Evolutionary conservation across 768 basidiomycete genomes (phyloP).

Genomic region (Boletus reticuloceps): DNA sequence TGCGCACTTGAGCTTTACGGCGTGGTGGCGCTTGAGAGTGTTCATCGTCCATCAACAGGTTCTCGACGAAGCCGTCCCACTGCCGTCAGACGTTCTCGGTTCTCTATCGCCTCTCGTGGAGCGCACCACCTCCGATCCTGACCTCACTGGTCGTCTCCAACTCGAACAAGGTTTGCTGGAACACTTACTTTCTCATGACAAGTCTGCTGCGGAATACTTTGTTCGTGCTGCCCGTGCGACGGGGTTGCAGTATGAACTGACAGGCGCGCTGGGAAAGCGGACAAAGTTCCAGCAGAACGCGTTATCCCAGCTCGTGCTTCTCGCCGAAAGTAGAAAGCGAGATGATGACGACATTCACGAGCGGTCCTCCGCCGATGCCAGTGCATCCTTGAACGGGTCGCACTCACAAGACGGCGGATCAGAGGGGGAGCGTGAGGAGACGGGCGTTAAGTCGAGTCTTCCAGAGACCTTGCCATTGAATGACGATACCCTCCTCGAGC

Average conservation of each 20-base stretch:
- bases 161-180: slow-evolving; percentile 80
- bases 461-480: slow-evolving; percentile 86
- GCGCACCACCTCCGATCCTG: slow-evolving; percentile 48
- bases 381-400: slow-evolving; percentile 3
- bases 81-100: slow-evolving; percentile 42
- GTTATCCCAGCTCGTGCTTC: slow-evolving; percentile 85
- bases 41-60: slow-evolving; percentile 68
- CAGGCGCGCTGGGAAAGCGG: slow-evolving; percentile 88
- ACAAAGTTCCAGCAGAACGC: slow-evolving; percentile 91
- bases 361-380: slow-evolving; percentile 6
- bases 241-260: slow-evolving; percentile 84
- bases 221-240: slow-evolving; percentile 73
- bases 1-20: slow-evolving; percentile 45
- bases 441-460: slow-evolving; percentile 30
- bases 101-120: slow-evolving; percentile 42
- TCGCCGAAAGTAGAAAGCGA: slow-evolving; percentile 78
- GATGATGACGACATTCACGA: slow-evolving; percentile 17
- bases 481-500: slow-evolving; percentile 95
- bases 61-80: slow-evolving; percentile 78
- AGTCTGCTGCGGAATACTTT: slow-evolving; percentile 72
- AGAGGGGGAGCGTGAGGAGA: neutral
- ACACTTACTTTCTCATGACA: slow-evolving; percentile 75
- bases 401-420: slow-evolving; percentile 4
- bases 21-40: slow-evolving; percentile 86
- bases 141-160: slow-evolving; percentile 63